Percentiles rank a stretch among this genome's conserved stretches.
Conservation (phyloP, 441 rosid genomes). For the Lagerstroemia fauriei region DNA sequence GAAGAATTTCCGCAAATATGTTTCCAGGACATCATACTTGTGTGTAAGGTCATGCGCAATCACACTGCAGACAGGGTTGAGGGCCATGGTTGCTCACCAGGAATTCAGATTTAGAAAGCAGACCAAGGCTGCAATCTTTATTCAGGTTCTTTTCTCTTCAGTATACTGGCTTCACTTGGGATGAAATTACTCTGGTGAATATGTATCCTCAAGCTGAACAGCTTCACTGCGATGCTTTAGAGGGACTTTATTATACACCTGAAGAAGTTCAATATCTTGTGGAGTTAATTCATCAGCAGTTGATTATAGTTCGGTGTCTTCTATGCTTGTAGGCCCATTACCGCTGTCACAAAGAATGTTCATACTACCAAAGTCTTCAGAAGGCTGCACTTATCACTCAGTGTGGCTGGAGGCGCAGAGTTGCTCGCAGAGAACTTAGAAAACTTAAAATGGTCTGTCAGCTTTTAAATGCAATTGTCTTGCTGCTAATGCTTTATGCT, state of each 20-base stretch:
- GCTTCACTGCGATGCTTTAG: not conserved
- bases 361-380: slow-evolving; percentile 76
- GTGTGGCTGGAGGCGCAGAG: slow-evolving; percentile 95
- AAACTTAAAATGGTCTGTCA: slow-evolving; percentile 80
- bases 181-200: not conserved
- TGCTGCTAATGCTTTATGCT: not conserved
- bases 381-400: slow-evolving; percentile 82
- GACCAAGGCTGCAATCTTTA: slow-evolving; percentile 85
- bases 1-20: slow-evolving; percentile 71
- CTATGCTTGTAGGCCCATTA: slow-evolving; percentile 65
- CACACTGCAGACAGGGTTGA: slow-evolving; percentile 81
- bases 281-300: not conserved
- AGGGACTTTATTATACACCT: not conserved
- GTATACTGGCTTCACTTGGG: not conserved
- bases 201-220: not conserved
- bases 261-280: not conserved
- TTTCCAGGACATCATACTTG: slow-evolving; percentile 67
- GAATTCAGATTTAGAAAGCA: slow-evolving; percentile 92
- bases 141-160: slow-evolving; percentile 62
- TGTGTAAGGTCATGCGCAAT: slow-evolving; percentile 60
- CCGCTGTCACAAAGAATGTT: slow-evolving; percentile 63
- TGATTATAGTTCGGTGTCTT: slow-evolving; percentile 17
- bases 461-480: not conserved
- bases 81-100: slow-evolving; percentile 94
- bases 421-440: slow-evolving; percentile 94